These are phyloP conservation scores for Aspergillus fumigatus DNA, from an alignment of 2,329 filamentous ascomycete species.

Conservation along the genomic window DNA sequence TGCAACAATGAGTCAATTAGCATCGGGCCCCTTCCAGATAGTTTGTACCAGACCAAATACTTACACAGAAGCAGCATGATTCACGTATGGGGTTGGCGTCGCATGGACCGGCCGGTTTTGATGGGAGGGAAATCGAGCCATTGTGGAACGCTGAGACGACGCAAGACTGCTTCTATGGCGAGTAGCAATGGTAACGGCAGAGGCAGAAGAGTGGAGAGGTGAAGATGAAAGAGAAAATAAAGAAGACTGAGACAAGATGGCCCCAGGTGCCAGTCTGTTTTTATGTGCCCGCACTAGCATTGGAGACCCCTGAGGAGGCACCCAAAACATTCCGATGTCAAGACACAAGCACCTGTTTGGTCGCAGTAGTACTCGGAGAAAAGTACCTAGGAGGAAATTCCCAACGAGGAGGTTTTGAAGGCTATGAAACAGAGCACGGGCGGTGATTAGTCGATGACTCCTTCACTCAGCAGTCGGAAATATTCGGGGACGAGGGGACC, in stretches of 20 bases:
- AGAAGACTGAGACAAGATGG: slow-evolving; percentile 7
- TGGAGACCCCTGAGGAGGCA: slow-evolving; percentile 29
- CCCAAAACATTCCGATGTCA: slow-evolving; percentile 47
- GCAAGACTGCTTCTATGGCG: slow-evolving; percentile 15
- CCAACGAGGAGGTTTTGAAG: slow-evolving; percentile 16
- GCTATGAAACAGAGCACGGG: slow-evolving; percentile 15
- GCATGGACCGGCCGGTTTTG: slow-evolving; percentile 35
- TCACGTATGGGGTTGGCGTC: slow-evolving; percentile 29
- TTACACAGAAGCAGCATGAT: slow-evolving; percentile 31
- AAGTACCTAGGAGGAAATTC: slow-evolving; percentile 8
- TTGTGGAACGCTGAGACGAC: slow-evolving; percentile 26
- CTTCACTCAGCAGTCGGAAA: slow-evolving; percentile 18
- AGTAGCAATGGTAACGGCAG: slow-evolving; percentile 12
- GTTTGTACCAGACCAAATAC: slow-evolving; percentile 6
- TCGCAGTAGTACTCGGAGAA: neutral
- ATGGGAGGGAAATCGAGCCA: slow-evolving; percentile 34
- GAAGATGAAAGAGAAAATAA: slow-evolving; percentile 5
- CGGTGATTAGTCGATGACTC: slow-evolving; percentile 11
- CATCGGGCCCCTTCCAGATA: neutral
- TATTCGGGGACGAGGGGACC: slow-evolving; percentile 18
- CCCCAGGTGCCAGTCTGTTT: slow-evolving; percentile 23
- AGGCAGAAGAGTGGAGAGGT: slow-evolving; percentile 7
- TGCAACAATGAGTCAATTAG: slow-evolving; percentile 5
- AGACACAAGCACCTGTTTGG: slow-evolving; percentile 40
- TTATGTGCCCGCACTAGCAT: slow-evolving; percentile 32